Conservation (phyloP, 805 yeast species). For the Metschnikowia baotianmanensis region DNA sequence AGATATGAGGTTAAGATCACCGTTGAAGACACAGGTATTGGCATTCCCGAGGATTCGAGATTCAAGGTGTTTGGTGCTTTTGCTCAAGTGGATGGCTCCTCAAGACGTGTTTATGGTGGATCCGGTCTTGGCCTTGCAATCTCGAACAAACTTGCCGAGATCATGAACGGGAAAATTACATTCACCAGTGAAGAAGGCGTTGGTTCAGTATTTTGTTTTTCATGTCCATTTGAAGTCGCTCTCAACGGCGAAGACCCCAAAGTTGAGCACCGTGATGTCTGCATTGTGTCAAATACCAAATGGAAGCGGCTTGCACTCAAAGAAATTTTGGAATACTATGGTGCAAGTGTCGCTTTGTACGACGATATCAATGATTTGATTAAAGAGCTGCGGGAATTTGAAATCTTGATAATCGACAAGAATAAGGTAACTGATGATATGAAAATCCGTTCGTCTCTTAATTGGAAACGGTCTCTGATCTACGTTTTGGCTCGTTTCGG, state of each 20-base stretch:
- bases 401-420: constrained; percentile 24
- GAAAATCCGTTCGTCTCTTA: constrained; percentile 1
- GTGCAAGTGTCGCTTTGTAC: constrained; percentile 29
- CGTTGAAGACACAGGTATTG: constrained; percentile 54
- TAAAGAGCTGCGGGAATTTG: constrained; percentile 10
- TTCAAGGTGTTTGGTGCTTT: constrained; percentile 50
- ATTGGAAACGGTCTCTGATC: constrained; percentile 16
- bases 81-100: constrained; percentile 55
- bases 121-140: constrained; percentile 51
- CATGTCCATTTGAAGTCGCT: constrained; percentile 31
- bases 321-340: constrained; percentile 33
- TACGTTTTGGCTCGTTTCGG: constrained; percentile 32
- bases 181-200: constrained; percentile 46
- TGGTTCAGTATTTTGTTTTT: constrained; percentile 47
- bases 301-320: constrained; percentile 31
- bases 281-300: constrained; percentile 33
- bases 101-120: constrained; percentile 51
- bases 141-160: constrained; percentile 45
- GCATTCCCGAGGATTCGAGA: constrained; percentile 46
- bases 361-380: constrained; percentile 19
- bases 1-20: constrained; percentile 39
- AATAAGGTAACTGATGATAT: constrained; percentile 13
- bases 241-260: constrained; percentile 15
- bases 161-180: constrained; percentile 48
- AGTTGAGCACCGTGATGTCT: constrained; percentile 20